phyloP scores from a whole-genome alignment of 2,329 filamentous ascomycete species.

The Fusarium nurragi region DNA sequence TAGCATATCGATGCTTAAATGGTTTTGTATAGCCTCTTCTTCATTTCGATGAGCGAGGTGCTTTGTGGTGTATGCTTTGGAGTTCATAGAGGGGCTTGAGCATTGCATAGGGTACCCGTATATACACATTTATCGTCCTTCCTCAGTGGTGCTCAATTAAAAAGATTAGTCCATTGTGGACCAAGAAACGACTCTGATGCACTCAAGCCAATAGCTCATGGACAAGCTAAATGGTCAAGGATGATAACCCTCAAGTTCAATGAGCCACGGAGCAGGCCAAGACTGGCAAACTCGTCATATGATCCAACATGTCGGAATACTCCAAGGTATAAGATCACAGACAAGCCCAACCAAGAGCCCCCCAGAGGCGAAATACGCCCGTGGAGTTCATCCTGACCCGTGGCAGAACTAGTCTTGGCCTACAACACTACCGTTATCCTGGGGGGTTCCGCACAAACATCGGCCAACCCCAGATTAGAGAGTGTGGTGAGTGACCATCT shows the following conservation, averaged over 20 bases:
- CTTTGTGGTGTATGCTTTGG: conserved; percentile 1
- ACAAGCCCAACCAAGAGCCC: too few relatives aligned
- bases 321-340: too few relatives aligned
- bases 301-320: not conserved
- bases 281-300: not conserved
- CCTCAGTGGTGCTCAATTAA: too few relatives aligned
- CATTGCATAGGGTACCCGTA: not conserved
- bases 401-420: not conserved
- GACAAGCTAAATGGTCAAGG: too few relatives aligned
- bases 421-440: not conserved
- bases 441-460: conserved; percentile 17
- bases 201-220: too few relatives aligned
- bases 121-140: not conserved
- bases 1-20: not conserved
- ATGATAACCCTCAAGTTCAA: too few relatives aligned
- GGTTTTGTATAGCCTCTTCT: not conserved
- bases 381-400: not conserved
- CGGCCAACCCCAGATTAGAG: conserved; percentile 6
- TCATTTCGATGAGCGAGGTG: conserved; percentile 12
- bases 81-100: conserved; percentile 4
- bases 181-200: too few relatives aligned
- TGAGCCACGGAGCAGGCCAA: not conserved
- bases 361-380: not conserved
- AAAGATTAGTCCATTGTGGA: not conserved
- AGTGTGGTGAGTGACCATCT: conserved; percentile 13